Conservation (phyloP, 495 filamentous ascomycete species). For the Podospora tetraspora region DNA sequence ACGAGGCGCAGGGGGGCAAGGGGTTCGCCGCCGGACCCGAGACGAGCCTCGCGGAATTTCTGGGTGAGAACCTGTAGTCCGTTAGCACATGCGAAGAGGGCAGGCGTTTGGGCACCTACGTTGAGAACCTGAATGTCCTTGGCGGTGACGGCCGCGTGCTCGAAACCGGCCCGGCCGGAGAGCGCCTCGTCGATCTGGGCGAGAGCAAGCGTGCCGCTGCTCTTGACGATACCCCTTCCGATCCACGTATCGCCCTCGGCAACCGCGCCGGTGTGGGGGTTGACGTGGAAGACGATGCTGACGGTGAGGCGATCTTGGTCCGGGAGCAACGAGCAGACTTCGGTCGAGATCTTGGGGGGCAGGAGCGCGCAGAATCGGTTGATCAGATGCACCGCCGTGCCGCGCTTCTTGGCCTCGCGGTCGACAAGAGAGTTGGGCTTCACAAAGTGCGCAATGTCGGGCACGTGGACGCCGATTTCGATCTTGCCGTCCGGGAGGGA, state of each 20-base stretch:
- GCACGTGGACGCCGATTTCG: constrained; percentile 92
- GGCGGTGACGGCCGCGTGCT: constrained; percentile 53
- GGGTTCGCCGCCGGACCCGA: constrained; percentile 68
- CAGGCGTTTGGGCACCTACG: constrained; percentile 42
- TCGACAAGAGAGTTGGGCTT: constrained; percentile 95
- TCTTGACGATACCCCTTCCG: constrained; percentile 90
- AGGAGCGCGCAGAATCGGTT: constrained; percentile 89
- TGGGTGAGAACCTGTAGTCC: constrained; percentile 60
- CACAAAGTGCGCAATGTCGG: constrained; percentile 94
- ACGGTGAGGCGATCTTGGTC: constrained; percentile 85
- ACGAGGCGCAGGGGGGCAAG: constrained; percentile 83
- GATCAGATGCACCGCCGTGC: constrained; percentile 89
- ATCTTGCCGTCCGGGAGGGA: constrained; percentile 72
- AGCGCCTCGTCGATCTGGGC: constrained; percentile 79
- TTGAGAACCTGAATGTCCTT: constrained; percentile 74
- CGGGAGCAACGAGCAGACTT: constrained; percentile 81
- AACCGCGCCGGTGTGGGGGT: constrained; percentile 69
- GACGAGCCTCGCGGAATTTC: constrained; percentile 82
- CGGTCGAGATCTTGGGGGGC: constrained; percentile 73
- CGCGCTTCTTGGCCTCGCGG: constrained; percentile 95
- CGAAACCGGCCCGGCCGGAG: constrained; percentile 52
- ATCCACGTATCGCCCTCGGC: constrained; percentile 84
- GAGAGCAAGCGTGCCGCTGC: constrained; percentile 74
- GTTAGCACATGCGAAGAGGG: constrained; percentile 24
- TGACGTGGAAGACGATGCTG: constrained; percentile 85